A percentile compares a stretch with the other conserved stretches of the same genome.
phyloP scores from a whole-genome alignment of 2,329 filamentous ascomycete species.

The Zopfia rhizophila region DNA sequence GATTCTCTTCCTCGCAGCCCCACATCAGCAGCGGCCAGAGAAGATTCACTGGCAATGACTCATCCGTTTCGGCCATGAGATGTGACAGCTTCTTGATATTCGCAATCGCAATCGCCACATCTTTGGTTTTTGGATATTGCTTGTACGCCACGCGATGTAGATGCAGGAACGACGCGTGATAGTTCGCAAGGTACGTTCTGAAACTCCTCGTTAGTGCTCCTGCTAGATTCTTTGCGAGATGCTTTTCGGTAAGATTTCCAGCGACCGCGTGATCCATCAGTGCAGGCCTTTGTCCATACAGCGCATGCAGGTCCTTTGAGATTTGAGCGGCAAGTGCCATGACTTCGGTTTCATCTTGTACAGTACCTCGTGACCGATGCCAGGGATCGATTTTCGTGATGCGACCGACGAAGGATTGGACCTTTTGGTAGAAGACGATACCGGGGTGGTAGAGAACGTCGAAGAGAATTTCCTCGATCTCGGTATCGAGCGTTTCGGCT shows the following conservation, averaged over 20 bases:
- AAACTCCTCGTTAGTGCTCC: constrained; percentile 64
- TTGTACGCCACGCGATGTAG: constrained; percentile 68
- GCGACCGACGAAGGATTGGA: constrained; percentile 67
- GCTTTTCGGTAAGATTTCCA: constrained; percentile 60
- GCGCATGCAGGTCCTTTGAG: constrained; percentile 59
- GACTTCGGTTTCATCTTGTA: constrained; percentile 68
- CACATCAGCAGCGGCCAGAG: constrained; percentile 68
- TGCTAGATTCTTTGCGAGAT: constrained; percentile 62
- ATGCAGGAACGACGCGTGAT: constrained; percentile 66
- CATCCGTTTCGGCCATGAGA: constrained; percentile 57
- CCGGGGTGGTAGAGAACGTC: constrained; percentile 66
- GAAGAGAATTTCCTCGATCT: constrained; percentile 63
- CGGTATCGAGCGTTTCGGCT: constrained; percentile 38
- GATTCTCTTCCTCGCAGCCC: constrained; percentile 65
- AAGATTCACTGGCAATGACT: constrained; percentile 65
- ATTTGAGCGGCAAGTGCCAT: constrained; percentile 66
- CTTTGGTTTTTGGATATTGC: constrained; percentile 62
- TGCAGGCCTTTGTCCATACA: constrained; percentile 63
- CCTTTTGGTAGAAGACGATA: constrained; percentile 67
- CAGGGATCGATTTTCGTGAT: constrained; percentile 68
- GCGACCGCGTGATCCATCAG: constrained; percentile 67
- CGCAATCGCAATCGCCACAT: constrained; percentile 60
- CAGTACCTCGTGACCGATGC: constrained; percentile 66
- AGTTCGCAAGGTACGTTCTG: constrained; percentile 66
- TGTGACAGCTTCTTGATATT: constrained; percentile 61